Percentiles rank a stretch among this genome's conserved stretches.
phyloP scores from a whole-genome alignment of 2,329 filamentous ascomycete genomes.

The Bipolaris victoriae region DNA sequence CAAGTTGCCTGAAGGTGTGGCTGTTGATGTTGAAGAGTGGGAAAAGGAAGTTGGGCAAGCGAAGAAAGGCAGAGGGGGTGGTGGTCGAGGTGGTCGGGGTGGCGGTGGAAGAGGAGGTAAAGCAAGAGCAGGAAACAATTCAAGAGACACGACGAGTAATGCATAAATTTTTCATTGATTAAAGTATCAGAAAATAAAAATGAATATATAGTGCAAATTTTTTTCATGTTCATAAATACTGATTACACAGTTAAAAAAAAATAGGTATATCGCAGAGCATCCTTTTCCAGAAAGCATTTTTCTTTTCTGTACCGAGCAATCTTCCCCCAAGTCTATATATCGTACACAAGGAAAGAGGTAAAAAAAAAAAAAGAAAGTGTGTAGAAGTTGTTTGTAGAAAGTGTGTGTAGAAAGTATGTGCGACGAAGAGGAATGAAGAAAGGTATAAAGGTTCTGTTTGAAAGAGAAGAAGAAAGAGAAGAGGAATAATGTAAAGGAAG shows the following conservation, averaged over 20 bases:
- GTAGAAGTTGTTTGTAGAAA: too few species aligned
- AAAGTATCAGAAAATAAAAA: not conserved
- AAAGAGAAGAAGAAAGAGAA: not conserved
- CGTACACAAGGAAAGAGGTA: not conserved
- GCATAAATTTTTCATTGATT: constrained; percentile 2
- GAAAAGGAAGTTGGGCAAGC: constrained; percentile 36
- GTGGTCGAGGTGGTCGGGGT: constrained; percentile 26
- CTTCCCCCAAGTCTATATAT: not conserved
- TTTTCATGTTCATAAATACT: not conserved
- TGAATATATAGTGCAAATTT: not conserved
- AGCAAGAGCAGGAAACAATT: constrained; percentile 32
- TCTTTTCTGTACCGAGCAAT: not conserved
- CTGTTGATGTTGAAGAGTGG: constrained; percentile 47
- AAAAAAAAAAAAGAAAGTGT: too few species aligned
- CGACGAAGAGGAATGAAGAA: too few species aligned
- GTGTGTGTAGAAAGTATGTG: not conserved
- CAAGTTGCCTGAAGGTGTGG: constrained; percentile 55
- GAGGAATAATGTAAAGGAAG: not conserved
- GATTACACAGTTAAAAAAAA: constrained; percentile 4
- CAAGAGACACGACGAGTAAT: constrained; percentile 28
- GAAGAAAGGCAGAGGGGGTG: constrained; percentile 31
- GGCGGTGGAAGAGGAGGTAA: constrained; percentile 26
- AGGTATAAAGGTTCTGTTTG: not conserved
- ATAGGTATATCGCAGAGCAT: constrained; percentile 4
- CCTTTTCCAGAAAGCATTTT: not conserved